phyloP scores from a whole-genome alignment of 2,329 filamentous ascomycete genomes.

The Blumeria hordei region DNA sequence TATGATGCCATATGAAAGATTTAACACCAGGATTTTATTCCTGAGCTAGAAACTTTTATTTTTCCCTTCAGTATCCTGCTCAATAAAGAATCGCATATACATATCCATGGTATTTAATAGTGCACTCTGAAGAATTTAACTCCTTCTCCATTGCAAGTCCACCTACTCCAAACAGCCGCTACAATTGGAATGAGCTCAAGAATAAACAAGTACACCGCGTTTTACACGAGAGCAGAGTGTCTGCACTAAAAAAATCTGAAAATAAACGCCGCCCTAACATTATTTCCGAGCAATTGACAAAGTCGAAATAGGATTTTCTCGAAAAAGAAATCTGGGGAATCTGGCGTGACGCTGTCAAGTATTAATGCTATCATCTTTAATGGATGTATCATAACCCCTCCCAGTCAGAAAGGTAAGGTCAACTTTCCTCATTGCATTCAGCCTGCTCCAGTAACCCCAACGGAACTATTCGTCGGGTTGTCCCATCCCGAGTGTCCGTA shows the following conservation, averaged over 20 bases:
- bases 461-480: constrained; percentile 14
- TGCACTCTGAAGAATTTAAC: background rate
- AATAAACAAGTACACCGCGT: background rate
- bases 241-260: background rate
- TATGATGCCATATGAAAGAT: too few relatives aligned
- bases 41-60: too few relatives aligned
- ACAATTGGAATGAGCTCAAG: background rate
- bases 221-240: background rate
- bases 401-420: too few relatives aligned
- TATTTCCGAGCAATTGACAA: background rate
- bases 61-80: too few relatives aligned
- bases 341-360: background rate
- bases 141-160: background rate
- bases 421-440: constrained; percentile 3
- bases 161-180: background rate
- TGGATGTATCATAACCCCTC: too few relatives aligned
- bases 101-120: background rate
- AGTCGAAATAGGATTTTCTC: background rate
- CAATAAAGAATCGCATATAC: too few relatives aligned
- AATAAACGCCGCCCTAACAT: background rate
- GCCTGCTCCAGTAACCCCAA: constrained; percentile 14
- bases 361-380: too few relatives aligned
- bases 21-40: too few relatives aligned
- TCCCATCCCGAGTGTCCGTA: constrained; percentile 16
- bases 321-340: background rate